A percentile compares a stretch with the other conserved stretches of the same genome.
Conservation (phyloP, 345 rosid genomes). For the Salix brachista region DNA sequence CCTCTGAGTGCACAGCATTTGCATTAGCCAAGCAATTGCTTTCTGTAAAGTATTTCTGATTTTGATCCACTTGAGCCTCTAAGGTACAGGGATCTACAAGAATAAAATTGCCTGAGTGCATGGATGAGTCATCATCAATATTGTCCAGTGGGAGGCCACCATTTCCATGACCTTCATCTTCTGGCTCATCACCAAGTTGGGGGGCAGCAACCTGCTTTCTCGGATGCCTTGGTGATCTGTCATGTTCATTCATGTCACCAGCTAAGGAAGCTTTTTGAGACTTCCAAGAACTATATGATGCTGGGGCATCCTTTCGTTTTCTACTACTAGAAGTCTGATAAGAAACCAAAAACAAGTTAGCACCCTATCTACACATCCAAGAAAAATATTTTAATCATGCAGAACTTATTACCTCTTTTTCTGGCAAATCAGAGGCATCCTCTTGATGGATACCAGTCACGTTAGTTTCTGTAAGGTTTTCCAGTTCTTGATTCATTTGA, state of each 20-base stretch:
- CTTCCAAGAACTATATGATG: constrained; percentile 9
- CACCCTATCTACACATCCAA: not conserved
- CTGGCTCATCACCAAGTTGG: constrained; percentile 33
- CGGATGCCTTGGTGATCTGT: constrained; percentile 29
- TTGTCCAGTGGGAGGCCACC: constrained; percentile 24
- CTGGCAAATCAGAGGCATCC: constrained; percentile 26
- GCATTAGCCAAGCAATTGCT: constrained; percentile 13
- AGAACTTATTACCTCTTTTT: constrained; percentile 35
- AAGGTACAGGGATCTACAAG: constrained; percentile 18
- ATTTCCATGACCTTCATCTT: constrained; percentile 29
- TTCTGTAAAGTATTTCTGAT: constrained; percentile 17
- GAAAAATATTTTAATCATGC: not conserved
- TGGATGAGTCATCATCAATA: constrained; percentile 35
- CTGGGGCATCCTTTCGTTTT: constrained; percentile 19
- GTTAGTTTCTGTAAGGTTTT: constrained; percentile 21
- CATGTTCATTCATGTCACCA: constrained; percentile 18
- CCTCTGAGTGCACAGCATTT: constrained; percentile 20
- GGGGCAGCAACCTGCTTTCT: constrained; percentile 26
- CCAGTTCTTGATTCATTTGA: constrained; percentile 21
- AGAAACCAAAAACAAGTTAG: not conserved
- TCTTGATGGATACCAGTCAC: constrained; percentile 22
- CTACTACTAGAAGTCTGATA: constrained; percentile 20
- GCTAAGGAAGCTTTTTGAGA: constrained; percentile 13
- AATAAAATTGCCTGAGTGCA: constrained; percentile 24
- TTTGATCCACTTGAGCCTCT: constrained; percentile 28